Base-by-base conservation (phyloP, 106 monocot species). In the Dioscorea alata region DNA sequence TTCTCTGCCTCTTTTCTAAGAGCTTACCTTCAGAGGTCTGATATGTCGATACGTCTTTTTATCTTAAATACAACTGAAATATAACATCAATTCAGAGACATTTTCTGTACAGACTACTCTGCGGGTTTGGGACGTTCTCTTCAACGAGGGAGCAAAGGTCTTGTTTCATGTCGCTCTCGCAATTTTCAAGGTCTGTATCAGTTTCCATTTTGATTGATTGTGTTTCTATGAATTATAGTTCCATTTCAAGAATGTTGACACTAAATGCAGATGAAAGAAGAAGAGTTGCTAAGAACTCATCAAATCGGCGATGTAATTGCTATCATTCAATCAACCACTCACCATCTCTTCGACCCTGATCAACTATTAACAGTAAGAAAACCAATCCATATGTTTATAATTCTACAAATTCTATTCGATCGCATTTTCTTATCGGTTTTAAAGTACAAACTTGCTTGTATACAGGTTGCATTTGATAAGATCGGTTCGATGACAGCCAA, bases 11-110 rank as follows among this genome's bases (percentile, higher is more conserved):
- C 64, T 99, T 99, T 73, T 92, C 83, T 20, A 99, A 99, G 73
- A 92, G 89, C 73, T 85, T 99, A 69, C 97, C 97, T 70, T 99
- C 97, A 63, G 97, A 99, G 92, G 97, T 99, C 61, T 65, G 73
- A 31, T 12, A 24, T 68, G 31, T 12, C 24, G 24, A 33, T 65
- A 56, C 4, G 9, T 31, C 18, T 73, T 59, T 64, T 68, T 20
- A 32, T 52, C 65, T 14, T 60, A 54, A 54, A 18, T 54, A 3
- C 28, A 28, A 3, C 28, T 28, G 28, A 28, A 28, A 28, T 28
- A 28, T 28, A 28, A 28, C 42, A 42, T 42, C 42, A 42, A 1
- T 42, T 42, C 6, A 5, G 42, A 42, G 42, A 42, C 50, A 68
- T 21, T 64, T 67, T 78, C 13, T 28, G 28, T 28, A 1, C 75